Percentiles rank a stretch among this genome's conserved stretches.
These are phyloP conservation scores for Lasiosphaeriaceae sp. DNA, from an alignment of 495 filamentous ascomycete species.

Conservation along the genomic window DNA sequence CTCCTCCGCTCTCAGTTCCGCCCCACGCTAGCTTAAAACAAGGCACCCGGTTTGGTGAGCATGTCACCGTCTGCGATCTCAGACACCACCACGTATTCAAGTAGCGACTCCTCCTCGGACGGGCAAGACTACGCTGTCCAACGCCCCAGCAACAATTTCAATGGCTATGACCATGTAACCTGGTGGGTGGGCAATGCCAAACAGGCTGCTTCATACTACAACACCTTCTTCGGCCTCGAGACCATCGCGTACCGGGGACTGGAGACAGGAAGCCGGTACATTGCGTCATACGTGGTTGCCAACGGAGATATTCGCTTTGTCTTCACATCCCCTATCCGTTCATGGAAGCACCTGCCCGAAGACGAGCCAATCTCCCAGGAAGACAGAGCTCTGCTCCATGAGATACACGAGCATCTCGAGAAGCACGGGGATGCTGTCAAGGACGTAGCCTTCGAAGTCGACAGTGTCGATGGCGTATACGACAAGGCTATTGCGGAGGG, in stretches of 20 bases:
- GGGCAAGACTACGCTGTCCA: slow-evolving; percentile 42
- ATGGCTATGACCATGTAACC: slow-evolving; percentile 81
- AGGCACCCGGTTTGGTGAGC: slow-evolving; percentile 21
- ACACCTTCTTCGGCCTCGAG: slow-evolving; percentile 76
- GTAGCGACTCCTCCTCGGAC: slow-evolving; percentile 37
- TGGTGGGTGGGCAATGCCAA: slow-evolving; percentile 98
- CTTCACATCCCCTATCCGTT: slow-evolving; percentile 74
- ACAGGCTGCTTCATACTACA: slow-evolving; percentile 83
- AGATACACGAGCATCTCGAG: slow-evolving; percentile 73
- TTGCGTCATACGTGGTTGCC: slow-evolving; percentile 75
- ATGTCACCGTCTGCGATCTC: slow-evolving; percentile 76
- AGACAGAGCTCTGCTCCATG: slow-evolving; percentile 56
- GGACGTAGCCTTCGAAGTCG: slow-evolving; percentile 89
- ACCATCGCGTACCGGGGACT: slow-evolving; percentile 79
- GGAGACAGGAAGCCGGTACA: slow-evolving; percentile 72
- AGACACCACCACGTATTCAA: slow-evolving; percentile 35
- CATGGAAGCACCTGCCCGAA: slow-evolving; percentile 45
- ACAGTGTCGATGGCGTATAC: slow-evolving; percentile 74
- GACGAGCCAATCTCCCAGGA: slow-evolving; percentile 46
- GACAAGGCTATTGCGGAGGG: slow-evolving; percentile 63
- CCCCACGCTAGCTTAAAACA: not conserved
- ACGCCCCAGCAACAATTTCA: slow-evolving; percentile 52
- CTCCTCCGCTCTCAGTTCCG: not conserved
- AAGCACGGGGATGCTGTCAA: slow-evolving; percentile 87
- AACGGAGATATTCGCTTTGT: slow-evolving; percentile 79